Base-by-base conservation (phyloP, 371 early-diverging fungal genomes). In the Circinella umbellata region DNA sequence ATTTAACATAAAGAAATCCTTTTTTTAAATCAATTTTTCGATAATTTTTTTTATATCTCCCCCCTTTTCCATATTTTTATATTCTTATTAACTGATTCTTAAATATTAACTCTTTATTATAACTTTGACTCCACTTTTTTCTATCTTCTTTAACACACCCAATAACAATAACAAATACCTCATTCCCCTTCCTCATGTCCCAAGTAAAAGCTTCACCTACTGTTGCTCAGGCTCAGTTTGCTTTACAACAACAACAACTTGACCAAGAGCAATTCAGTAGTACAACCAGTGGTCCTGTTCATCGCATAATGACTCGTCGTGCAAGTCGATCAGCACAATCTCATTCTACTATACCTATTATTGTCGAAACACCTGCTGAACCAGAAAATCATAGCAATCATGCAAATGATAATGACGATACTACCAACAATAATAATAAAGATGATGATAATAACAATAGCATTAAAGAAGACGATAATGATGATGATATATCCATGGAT, bases 171-270 rank as follows among this genome's bases (percentile, higher is more conserved):
- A 51, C 51, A 17, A 8, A 51, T 15, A 38, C 55, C 36, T 53
- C 37, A 63, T 7, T 9, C 62, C 69, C 63, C 61, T 6, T 1
- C 61, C 69, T 68, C 60, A 80, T 80, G 77, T 74, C 76, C 17
- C 67, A 66, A 59, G 46, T 66, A 17, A 66, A 66, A 66, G 67
- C 67, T 59, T 66, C 67, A 20, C 67, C 60, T 20, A 36, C 46
- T 7, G 20, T 59, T 14, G 15, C 53, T n/a, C 18, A 55, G 27
- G 7, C 51, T 51, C 67, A 66, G 49, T 59, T 47, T 9, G 13
- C 55, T 34, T 47, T 57, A 6, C 59, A 57, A 42, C 42, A 42
- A 42, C 42, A 42, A 6, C 42, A 42, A 27, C 27, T 27, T 11
- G 49, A 48, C 59, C 67, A 66, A 59, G 67, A 66, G 10, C 57